A percentile compares a stretch with the other conserved stretches of the same genome.
These are phyloP conservation scores for Penicillium salamii DNA, from an alignment of 495 filamentous ascomycete species.

Conservation along the genomic window DNA sequence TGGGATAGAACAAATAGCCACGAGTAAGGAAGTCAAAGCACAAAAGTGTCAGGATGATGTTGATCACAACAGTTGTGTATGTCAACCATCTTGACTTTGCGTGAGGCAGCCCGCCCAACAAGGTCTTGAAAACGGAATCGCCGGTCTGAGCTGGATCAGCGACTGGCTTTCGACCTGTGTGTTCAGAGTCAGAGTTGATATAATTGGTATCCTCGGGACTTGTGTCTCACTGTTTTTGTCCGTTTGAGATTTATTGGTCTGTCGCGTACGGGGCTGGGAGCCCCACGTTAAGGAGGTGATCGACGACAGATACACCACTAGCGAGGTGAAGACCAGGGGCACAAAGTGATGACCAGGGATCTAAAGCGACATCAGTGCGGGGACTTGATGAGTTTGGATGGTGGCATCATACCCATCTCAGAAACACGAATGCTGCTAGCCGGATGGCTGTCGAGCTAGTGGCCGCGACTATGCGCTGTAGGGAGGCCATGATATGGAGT, in stretches of 20 bases:
- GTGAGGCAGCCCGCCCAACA: constrained; percentile 75
- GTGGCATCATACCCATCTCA: constrained; percentile 73
- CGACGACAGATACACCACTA: constrained; percentile 69
- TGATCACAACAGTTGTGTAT: constrained; percentile 65
- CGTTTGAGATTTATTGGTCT: constrained; percentile 7
- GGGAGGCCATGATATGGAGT: constrained; percentile 32
- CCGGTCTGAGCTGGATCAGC: constrained; percentile 5
- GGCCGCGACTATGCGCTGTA: constrained; percentile 25
- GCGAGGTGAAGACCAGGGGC: constrained; percentile 63
- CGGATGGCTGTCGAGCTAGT: constrained; percentile 63
- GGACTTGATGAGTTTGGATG: too few relatives aligned
- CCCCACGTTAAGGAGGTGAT: constrained; percentile 43
- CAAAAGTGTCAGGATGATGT: constrained; percentile 61
- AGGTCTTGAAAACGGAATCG: constrained; percentile 51
- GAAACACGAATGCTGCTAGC: constrained; percentile 64
- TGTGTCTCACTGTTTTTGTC: constrained; percentile 3
- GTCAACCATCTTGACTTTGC: constrained; percentile 55
- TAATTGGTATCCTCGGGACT: background rate
- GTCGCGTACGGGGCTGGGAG: constrained; percentile 1
- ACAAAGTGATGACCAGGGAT: constrained; percentile 63
- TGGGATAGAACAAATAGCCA: constrained; percentile 62
- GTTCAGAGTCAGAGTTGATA: background rate
- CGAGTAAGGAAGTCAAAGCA: constrained; percentile 72
- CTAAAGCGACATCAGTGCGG: constrained; percentile 36
- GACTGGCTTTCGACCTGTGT: constrained; percentile 1